phyloP scores from a whole-genome alignment of 176 grass and related monocot species.

The Eremochloa ophiuroides region DNA sequence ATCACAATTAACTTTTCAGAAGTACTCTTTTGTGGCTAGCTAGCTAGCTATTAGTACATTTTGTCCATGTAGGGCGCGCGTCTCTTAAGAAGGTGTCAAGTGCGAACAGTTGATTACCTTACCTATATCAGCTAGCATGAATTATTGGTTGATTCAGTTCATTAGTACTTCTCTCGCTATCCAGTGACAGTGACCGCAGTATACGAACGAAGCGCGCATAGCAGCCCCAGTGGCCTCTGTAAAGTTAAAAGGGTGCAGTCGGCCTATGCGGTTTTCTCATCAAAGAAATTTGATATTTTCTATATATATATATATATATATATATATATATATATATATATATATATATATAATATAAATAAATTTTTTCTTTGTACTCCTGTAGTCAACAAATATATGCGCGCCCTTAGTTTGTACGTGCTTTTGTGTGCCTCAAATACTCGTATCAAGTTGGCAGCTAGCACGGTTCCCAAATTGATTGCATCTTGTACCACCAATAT shows the following conservation, averaged over 20 bases:
- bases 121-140: too few species aligned
- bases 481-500: not conserved
- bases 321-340: not conserved
- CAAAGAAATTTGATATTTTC: too few species aligned
- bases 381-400: slow-evolving; percentile 1
- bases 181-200: too few species aligned
- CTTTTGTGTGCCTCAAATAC: not conserved
- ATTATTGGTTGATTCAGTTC: not conserved
- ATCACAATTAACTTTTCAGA: not conserved
- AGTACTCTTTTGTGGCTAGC: not conserved
- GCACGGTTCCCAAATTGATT: slow-evolving; percentile 6
- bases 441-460: not conserved
- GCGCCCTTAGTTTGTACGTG: not conserved
- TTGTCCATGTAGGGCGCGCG: too few species aligned
- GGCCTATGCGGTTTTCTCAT: too few species aligned
- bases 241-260: too few species aligned
- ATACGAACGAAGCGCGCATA: too few species aligned
- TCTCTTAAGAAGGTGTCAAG: not conserved
- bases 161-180: too few species aligned
- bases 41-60: not conserved
- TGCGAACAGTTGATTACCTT: not conserved
- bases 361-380: too few species aligned
- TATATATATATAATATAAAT: too few species aligned
- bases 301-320: not conserved
- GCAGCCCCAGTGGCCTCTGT: too few species aligned